These are phyloP conservation scores for Neotropicomus parvogracilis DNA, from an alignment of 1,284 basidiomycete genomes.

Conservation along the genomic window DNA sequence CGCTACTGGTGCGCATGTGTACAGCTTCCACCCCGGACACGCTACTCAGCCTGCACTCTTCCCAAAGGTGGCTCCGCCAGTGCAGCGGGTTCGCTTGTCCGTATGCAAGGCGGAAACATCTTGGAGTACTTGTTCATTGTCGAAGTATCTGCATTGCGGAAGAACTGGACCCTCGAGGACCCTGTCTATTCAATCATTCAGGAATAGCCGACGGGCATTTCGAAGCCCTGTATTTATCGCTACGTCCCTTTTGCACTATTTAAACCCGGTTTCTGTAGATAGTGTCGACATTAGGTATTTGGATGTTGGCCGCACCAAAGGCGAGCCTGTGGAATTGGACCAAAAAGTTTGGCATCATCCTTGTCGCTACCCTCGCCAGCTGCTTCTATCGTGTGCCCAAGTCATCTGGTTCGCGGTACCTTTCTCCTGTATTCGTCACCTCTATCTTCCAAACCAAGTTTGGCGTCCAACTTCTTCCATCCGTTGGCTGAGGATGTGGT, in stretches of 20 bases:
- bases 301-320: no score
- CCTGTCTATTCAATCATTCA: constrained; percentile 85
- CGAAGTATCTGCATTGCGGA: constrained; percentile 55
- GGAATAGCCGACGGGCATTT: constrained; percentile 43
- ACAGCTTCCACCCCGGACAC: background rate
- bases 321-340: no score
- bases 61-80: constrained; percentile 86
- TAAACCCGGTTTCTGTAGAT: constrained; percentile 5
- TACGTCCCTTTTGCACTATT: constrained; percentile 7
- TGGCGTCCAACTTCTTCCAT: no score
- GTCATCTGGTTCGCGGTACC: background rate
- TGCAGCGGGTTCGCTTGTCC: constrained; percentile 89
- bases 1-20: constrained; percentile 71
- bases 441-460: no score
- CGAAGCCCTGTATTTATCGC: constrained; percentile 12
- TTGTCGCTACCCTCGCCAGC: no score
- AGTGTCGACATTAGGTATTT: background rate
- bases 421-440: background rate
- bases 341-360: no score
- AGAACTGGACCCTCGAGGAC: constrained; percentile 62
- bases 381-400: no score
- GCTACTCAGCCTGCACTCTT: constrained; percentile 5
- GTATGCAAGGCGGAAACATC: constrained; percentile 77
- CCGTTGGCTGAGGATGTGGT: no score
- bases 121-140: constrained; percentile 96